These are phyloP conservation scores for Pythium inflatum DNA, from an alignment of 352 stramenopile genomes.

Conservation along the genomic window DNA sequence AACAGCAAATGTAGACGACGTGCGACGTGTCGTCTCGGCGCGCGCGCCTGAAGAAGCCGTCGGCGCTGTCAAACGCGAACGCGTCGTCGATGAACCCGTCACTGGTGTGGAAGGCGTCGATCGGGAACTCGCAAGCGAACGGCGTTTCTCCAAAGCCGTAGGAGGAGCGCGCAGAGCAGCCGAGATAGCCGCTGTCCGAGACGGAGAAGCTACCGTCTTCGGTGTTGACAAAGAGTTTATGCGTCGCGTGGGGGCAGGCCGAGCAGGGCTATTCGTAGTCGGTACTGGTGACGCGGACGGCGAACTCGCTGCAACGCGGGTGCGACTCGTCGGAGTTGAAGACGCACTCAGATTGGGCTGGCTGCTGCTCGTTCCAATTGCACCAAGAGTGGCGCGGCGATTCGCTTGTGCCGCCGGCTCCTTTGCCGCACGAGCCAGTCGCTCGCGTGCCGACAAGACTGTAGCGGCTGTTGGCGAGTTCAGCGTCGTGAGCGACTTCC, in stretches of 20 bases:
- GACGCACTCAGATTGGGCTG: slow-evolving; percentile 15
- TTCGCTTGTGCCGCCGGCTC: slow-evolving; percentile 23
- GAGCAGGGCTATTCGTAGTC: slow-evolving; percentile 8
- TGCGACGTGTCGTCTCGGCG: slow-evolving; percentile 11
- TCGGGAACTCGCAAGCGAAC: slow-evolving; percentile 22
- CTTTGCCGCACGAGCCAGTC: slow-evolving; percentile 23
- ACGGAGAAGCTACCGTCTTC: slow-evolving; percentile 6
- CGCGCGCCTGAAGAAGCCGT: not conserved
- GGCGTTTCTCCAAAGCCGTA: slow-evolving; percentile 26
- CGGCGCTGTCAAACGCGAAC: slow-evolving; percentile 5
- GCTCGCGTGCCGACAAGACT: slow-evolving; percentile 29
- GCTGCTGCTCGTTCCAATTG: slow-evolving; percentile 28
- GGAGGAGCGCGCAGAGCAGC: slow-evolving; percentile 11
- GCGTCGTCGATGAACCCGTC: not conserved
- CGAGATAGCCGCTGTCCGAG: slow-evolving; percentile 7
- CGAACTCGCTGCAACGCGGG: slow-evolving; percentile 3
- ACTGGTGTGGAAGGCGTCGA: slow-evolving; percentile 28
- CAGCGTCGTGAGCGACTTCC: slow-evolving; percentile 35
- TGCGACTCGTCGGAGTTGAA: slow-evolving; percentile 4
- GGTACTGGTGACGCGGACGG: slow-evolving; percentile 15
- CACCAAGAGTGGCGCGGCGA: slow-evolving; percentile 32
- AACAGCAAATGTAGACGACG: slow-evolving; percentile 13
- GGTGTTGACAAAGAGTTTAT: slow-evolving; percentile 22
- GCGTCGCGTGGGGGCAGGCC: slow-evolving; percentile 14
- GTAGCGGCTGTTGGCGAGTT: slow-evolving; percentile 23